Conservation (phyloP, 1,284 basidiomycete genomes). For the Microbotryomycetes sp. region DNA sequence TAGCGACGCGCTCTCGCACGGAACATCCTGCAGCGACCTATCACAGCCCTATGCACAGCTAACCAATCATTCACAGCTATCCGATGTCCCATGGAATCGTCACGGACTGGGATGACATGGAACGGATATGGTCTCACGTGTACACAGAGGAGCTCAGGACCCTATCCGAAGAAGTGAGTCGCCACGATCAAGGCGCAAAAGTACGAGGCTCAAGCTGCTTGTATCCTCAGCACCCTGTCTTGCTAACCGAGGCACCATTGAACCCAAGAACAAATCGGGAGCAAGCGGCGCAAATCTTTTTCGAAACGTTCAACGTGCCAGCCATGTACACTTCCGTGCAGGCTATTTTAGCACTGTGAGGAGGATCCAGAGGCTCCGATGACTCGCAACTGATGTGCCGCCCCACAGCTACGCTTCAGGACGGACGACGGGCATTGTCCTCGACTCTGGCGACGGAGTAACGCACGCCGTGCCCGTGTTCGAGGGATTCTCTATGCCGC, state of each 20-base stretch:
- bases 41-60: background rate
- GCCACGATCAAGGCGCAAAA: background rate
- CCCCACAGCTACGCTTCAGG: slow-evolving; percentile 84
- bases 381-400: slow-evolving; percentile 5
- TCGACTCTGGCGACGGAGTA: slow-evolving; percentile 98
- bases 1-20: background rate
- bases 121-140: slow-evolving; percentile 94
- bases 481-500: slow-evolving; percentile 98
- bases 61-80: slow-evolving; percentile 53
- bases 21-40: background rate
- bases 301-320: slow-evolving; percentile 98
- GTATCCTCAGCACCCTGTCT: slow-evolving; percentile 73
- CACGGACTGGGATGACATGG: slow-evolving; percentile 98
- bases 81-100: slow-evolving; percentile 71
- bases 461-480: slow-evolving; percentile 99
- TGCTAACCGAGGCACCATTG: slow-evolving; percentile 87
- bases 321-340: slow-evolving; percentile 96
- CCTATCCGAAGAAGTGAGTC: slow-evolving; percentile 81
- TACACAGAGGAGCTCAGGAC: slow-evolving; percentile 91
- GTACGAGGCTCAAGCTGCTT: background rate
- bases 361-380: slow-evolving; percentile 9
- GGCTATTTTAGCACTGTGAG: slow-evolving; percentile 89
- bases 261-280: slow-evolving; percentile 93
- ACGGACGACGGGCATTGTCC: slow-evolving; percentile 95
- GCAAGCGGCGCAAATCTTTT: slow-evolving; percentile 93